Percentiles rank a stretch among this genome's conserved stretches.
phyloP scores from a whole-genome alignment of 2,329 filamentous ascomycete genomes.

The Penicillium concentricum region DNA sequence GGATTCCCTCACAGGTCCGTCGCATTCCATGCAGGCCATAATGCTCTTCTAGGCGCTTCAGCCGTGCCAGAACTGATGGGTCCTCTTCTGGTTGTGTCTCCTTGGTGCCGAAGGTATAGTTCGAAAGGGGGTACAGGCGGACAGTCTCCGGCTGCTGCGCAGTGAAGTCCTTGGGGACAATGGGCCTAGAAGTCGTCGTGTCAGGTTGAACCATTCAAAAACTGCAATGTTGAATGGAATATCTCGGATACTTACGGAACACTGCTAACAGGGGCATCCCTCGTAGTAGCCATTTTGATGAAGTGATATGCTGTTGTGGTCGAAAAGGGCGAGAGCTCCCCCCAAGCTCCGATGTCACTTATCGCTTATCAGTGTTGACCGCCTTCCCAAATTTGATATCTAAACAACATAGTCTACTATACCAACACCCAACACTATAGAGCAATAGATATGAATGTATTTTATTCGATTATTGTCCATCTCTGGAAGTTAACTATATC shows the following conservation, averaged over 20 bases:
- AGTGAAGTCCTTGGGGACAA: constrained; percentile 79
- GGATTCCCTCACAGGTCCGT: constrained; percentile 91
- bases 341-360: background rate
- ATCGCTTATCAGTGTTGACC: background rate
- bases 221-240: background rate
- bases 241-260: constrained; percentile 47
- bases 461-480: background rate
- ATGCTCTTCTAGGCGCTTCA: constrained; percentile 95
- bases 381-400: background rate
- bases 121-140: constrained; percentile 88
- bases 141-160: constrained; percentile 86
- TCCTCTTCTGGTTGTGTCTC: constrained; percentile 98
- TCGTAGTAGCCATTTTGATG: background rate
- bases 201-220: constrained; percentile 5
- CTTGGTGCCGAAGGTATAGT: constrained; percentile 98
- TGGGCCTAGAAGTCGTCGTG: constrained; percentile 53
- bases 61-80: constrained; percentile 85
- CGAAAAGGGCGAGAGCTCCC: background rate
- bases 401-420: background rate
- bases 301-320: background rate
- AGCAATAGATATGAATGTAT: background rate
- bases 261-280: background rate
- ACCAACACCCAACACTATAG: background rate
- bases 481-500: background rate
- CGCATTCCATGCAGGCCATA: constrained; percentile 92